Evolutionary conservation across 2,329 filamentous ascomycete genomes (phyloP).

Genomic region (Beauveria pseudobassiana): DNA sequence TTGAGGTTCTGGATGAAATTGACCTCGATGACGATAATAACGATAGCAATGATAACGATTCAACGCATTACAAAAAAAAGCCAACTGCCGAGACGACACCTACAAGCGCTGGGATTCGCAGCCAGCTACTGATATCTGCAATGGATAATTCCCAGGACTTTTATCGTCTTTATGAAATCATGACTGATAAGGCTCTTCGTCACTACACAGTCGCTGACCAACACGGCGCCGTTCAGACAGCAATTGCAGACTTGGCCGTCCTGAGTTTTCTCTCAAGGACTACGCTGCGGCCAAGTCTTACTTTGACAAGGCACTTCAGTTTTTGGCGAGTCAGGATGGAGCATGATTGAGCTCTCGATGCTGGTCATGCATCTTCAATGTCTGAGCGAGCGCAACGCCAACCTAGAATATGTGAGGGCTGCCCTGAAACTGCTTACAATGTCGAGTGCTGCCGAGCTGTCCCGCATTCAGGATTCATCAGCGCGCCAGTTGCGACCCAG

Average conservation of each 20-base stretch:
- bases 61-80: neutral
- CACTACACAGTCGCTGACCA: conserved; percentile 78
- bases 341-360: conserved; percentile 71
- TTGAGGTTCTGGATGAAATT: conserved; percentile 49
- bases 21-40: conserved; percentile 39
- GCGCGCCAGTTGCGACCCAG: conserved; percentile 14
- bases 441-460: conserved; percentile 47
- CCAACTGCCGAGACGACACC: conserved; percentile 13
- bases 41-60: conserved; percentile 14
- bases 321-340: conserved; percentile 78
- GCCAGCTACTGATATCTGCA: conserved; percentile 51
- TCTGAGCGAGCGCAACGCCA: conserved; percentile 65
- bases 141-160: conserved; percentile 57
- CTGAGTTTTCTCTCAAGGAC: conserved; percentile 69
- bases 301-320: conserved; percentile 70
- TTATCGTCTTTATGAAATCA: conserved; percentile 59
- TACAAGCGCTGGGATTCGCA: conserved; percentile 28
- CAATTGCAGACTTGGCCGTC: conserved; percentile 77
- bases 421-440: conserved; percentile 68
- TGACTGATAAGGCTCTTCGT: conserved; percentile 79
- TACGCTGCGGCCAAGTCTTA: conserved; percentile 66
- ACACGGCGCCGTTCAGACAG: conserved; percentile 66
- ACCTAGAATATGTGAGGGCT: conserved; percentile 72
- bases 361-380: conserved; percentile 80
- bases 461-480: conserved; percentile 34